Conservation (phyloP, 305 asterid species). For the Ajuga reptans region DNA sequence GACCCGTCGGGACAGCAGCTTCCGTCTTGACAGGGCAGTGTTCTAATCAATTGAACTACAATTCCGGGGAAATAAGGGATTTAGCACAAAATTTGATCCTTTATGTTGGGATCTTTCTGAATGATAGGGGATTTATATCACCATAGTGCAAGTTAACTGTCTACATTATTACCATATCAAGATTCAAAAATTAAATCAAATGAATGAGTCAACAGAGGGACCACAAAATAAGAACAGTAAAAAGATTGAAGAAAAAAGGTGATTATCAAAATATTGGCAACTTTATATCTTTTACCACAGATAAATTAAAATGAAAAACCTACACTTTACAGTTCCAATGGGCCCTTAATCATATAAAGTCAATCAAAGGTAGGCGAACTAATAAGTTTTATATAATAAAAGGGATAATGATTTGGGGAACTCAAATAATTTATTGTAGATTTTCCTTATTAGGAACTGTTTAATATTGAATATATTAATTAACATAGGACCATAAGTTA, state of each 20-base stretch:
- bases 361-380: slow-evolving; percentile 22
- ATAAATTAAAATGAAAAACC: slow-evolving; percentile 19
- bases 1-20: no score
- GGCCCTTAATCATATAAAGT: slow-evolving; percentile 27
- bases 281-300: slow-evolving; percentile 9
- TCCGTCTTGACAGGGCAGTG: no score
- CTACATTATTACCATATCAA: background rate
- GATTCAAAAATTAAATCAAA: slow-evolving; percentile 8
- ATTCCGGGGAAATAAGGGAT: no score
- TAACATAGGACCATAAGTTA: slow-evolving; percentile 34
- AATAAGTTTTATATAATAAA: slow-evolving; percentile 20
- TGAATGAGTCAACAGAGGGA: slow-evolving; percentile 30
- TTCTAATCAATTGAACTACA: no score
- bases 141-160: slow-evolving; percentile 10
- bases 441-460: slow-evolving; percentile 22
- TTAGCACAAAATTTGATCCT: no score
- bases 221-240: slow-evolving; percentile 26
- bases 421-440: slow-evolving; percentile 22
- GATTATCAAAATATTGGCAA: slow-evolving; percentile 28
- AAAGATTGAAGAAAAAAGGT: slow-evolving; percentile 17
- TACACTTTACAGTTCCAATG: slow-evolving; percentile 34
- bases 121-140: no score
- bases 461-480: slow-evolving; percentile 22
- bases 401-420: slow-evolving; percentile 13
- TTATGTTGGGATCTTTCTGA: no score